A percentile compares a stretch with the other conserved stretches of the same genome.
Evolutionary conservation across 331 rosid species (phyloP).

Genomic region (Spiraea crenata): DNA sequence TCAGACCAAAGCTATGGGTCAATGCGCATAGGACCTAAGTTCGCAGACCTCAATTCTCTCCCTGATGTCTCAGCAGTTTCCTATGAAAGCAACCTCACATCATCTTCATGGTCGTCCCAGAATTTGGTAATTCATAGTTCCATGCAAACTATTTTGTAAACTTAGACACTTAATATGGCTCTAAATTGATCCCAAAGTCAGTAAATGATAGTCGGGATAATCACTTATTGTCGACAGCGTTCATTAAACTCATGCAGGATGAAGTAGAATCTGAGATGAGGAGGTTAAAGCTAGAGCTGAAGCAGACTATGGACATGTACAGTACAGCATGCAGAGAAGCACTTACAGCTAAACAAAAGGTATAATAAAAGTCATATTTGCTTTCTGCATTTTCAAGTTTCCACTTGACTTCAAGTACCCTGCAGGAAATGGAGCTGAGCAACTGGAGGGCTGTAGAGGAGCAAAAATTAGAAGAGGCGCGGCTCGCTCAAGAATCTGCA

Average conservation of each 20-base stretch:
- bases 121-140: conserved; percentile 45
- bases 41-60: conserved; percentile 34
- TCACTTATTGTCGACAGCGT: background rate
- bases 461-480: conserved; percentile 57
- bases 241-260: conserved; percentile 37
- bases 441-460: conserved; percentile 59
- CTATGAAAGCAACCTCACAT: conserved; percentile 48
- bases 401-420: conserved; percentile 4
- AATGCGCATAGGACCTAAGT: conserved; percentile 35
- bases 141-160: too few relatives aligned
- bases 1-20: conserved; percentile 72
- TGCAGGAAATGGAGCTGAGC: conserved; percentile 54
- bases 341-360: conserved; percentile 70
- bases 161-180: too few relatives aligned
- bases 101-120: conserved; percentile 68
- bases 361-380: conserved; percentile 14
- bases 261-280: conserved; percentile 80
- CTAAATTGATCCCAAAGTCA: too few relatives aligned
- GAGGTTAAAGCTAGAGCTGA: conserved; percentile 80
- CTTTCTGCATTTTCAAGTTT: background rate
- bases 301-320: conserved; percentile 93
- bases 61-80: conserved; percentile 49
- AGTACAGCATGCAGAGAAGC: conserved; percentile 88
- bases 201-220: too few relatives aligned
- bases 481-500: conserved; percentile 63